Evolutionary conservation across 2,329 filamentous ascomycete species (phyloP), one percentile per base, ranked within the genome.

Genomic region (Aaosphaeria pasadenensis): DNA sequence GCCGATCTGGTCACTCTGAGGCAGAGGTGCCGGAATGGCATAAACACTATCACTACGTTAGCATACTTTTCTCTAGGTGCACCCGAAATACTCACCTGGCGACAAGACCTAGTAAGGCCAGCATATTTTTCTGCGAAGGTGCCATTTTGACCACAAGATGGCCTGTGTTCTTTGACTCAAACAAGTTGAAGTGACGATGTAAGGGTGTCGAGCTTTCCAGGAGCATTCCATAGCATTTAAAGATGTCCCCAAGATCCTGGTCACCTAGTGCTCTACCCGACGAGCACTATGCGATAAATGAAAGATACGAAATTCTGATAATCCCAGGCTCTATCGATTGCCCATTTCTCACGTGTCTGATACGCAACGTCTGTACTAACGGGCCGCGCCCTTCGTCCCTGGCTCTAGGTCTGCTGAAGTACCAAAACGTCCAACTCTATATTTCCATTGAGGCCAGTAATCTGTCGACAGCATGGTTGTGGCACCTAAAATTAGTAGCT

Each of bases 251-350:
- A 36, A 36, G 9, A 36, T n/a, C 40, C 24, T 48, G 43, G 45
- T 55, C 46, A 50, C 51, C 54, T 51, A 49, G 52, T 47, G 45
- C 45, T 43, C 46, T 46, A 51, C 47, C 48, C 49, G 46, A 39
- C n/a, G 17, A 43, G 45, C 48, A 64, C 60, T 63, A 53, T 64
- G 47, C 43, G 29, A 30, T 50, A 66, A 58, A 67, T 67, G 62
- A 66, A 64, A 61, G 54, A 64, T 67, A 66, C 63, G 63, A 59
- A 43, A 29, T 41, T 24, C 43, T 43, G 46, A 49, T 51, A 46
- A 51, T 50, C 60, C 43, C 38, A 46, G 41, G 44, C 50, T 52
- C 49, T 59, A 52, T 49, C 33, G 35, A 24, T 46, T 42, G 43
- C 39, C 51, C 43, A 45, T 50, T 36, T 43, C 58, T 54, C 60